These are phyloP conservation scores for Fusarium illudens DNA, from an alignment of 2,329 filamentous ascomycete species.

Conservation along the genomic window DNA sequence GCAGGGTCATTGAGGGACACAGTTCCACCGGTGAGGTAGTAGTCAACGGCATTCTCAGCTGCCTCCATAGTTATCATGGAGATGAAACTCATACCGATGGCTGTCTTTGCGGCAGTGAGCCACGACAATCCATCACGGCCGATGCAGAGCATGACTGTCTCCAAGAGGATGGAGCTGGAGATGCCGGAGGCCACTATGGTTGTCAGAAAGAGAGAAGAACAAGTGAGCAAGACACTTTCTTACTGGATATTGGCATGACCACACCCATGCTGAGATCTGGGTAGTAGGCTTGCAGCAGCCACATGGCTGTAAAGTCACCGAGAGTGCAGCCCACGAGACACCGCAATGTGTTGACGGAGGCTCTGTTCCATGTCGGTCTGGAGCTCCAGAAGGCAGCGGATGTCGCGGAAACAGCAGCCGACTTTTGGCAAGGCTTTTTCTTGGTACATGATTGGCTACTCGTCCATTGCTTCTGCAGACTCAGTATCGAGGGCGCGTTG, in stretches of 20 bases:
- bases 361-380: constrained; percentile 55
- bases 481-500: not conserved
- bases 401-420: not conserved
- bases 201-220: not conserved
- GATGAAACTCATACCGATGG: constrained; percentile 66
- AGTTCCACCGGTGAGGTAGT: constrained; percentile 61
- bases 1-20: constrained; percentile 55
- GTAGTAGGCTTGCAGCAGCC: constrained; percentile 60
- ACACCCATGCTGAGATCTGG: constrained; percentile 56
- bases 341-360: constrained; percentile 62
- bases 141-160: constrained; percentile 59
- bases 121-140: constrained; percentile 59
- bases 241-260: constrained; percentile 64
- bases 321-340: constrained; percentile 64
- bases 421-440: not conserved
- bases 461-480: constrained; percentile 8
- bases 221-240: not conserved
- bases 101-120: constrained; percentile 57
- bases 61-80: constrained; percentile 68
- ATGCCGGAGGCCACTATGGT: constrained; percentile 60
- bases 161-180: constrained; percentile 59
- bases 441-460: constrained; percentile 28
- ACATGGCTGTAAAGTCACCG: constrained; percentile 66
- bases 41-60: constrained; percentile 64
- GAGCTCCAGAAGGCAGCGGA: constrained; percentile 46